Conservation (phyloP, 306 rosid species). For the Quercus mongolica region DNA sequence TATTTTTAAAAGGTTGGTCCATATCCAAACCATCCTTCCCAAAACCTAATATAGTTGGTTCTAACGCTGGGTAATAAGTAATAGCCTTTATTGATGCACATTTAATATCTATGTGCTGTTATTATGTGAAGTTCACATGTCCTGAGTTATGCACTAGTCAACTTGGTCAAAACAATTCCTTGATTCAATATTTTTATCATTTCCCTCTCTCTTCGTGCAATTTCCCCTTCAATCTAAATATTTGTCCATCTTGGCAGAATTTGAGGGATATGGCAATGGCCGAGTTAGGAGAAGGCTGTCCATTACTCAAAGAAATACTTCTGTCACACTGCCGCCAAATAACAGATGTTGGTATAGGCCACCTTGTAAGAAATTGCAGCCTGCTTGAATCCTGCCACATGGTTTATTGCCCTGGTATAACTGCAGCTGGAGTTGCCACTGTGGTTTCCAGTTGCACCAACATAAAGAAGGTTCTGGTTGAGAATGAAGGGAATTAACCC, state of each 20-base stretch:
- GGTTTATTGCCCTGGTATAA: conserved; percentile 84
- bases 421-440: conserved; percentile 78
- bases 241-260: conserved; percentile 43
- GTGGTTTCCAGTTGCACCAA: conserved; percentile 81
- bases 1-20: background rate
- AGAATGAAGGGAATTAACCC: conserved; percentile 6
- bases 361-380: conserved; percentile 68
- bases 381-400: conserved; percentile 81
- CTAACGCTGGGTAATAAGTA: background rate
- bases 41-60: background rate
- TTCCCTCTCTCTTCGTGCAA: background rate
- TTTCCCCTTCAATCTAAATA: conserved; percentile 1
- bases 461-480: conserved; percentile 90
- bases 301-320: conserved; percentile 66
- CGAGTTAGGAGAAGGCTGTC: conserved; percentile 84
- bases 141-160: conserved; percentile 3
- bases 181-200: background rate
- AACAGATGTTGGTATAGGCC: conserved; percentile 78
- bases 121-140: background rate
- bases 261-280: conserved; percentile 88
- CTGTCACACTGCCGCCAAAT: conserved; percentile 87
- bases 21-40: background rate
- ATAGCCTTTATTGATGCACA: background rate
- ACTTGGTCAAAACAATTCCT: background rate
- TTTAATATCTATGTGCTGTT: background rate